Base-by-base conservation (phyloP, 2,329 filamentous ascomycete species). In the Reticulascus tulasneorum region DNA sequence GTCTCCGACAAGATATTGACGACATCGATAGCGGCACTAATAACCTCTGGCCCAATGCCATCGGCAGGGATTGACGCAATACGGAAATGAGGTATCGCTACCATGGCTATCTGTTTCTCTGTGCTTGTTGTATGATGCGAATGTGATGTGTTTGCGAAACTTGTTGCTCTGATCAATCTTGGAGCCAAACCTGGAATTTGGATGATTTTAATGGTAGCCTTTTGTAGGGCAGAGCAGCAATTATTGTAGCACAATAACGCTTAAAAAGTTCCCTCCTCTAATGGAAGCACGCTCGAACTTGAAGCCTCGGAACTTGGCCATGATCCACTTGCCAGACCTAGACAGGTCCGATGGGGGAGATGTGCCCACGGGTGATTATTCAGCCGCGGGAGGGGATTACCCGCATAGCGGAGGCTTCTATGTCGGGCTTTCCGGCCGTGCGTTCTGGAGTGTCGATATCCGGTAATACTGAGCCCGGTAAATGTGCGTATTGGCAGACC, bases 11-110 rank as follows among this genome's bases (percentile, higher is more conserved):
- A 65, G 23, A 64, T 59, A 42, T 73, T 69, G 3, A 69, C 55
- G 13, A 63, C 50, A 27, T 60, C 52, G 21, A 72, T 48, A 4
- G 66, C 55, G 21, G 67, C 59, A 6, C 74, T 59, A 55, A 83
- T 75, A 9, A 86, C 81, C 55, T 86, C 82, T 2, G 72, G 72
- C 2, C 82, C 82, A 42, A 86, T 85, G 36, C 82, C 82, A 50
- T 86, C 82, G 7, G 77, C 82, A 0, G 80, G 79, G 36, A 86
- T 82, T 20, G 68, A 71, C n/a, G 79, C 79, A 42, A 84, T 79
- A 28, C 38, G 38, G 18, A 43, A 32, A 12, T 34, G 10, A 8
- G 39, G 37, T 9, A 29, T 16, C 33, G 40, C 13, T 28, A 42
- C 40, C 23, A 13, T 37, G 23, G 27, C 9, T 31, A 18, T 24